A percentile compares a stretch with the other conserved stretches of the same genome.
Evolutionary conservation across 2,329 filamentous ascomycete genomes (phyloP).

Genomic region (Microsporum canis): DNA sequence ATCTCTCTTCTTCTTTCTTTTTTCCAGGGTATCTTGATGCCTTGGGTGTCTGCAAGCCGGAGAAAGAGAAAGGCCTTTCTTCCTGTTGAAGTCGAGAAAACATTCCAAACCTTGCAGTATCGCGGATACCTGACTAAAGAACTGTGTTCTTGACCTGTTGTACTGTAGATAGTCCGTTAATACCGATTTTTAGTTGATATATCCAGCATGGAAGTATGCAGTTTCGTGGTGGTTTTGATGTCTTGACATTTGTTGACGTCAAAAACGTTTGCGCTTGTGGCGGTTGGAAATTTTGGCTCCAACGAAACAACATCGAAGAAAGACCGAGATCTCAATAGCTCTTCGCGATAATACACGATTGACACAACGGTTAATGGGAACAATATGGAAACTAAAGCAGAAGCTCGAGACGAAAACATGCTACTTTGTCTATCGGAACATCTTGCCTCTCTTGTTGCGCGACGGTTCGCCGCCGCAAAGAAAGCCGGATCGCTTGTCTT

Average conservation of each 20-base stretch:
- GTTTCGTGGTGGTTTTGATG: background rate
- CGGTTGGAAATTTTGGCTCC: background rate
- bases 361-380: background rate
- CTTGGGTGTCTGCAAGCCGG: background rate
- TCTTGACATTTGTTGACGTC: background rate
- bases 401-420: conserved; percentile 18
- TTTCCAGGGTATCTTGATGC: background rate
- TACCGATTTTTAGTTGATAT: background rate
- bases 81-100: background rate
- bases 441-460: conserved; percentile 27
- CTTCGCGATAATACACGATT: background rate
- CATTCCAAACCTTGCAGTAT: background rate
- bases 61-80: background rate
- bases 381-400: background rate
- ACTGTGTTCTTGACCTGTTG: background rate
- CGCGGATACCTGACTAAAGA: background rate
- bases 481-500: conserved; percentile 29
- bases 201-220: background rate
- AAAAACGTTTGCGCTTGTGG: background rate
- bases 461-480: conserved; percentile 27
- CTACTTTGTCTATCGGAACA: conserved; percentile 27
- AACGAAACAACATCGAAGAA: background rate
- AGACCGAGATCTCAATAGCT: background rate
- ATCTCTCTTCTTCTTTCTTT: background rate
- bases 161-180: background rate